Conservation (phyloP, 179 eudicot species). For the Pouteria campechiana region DNA sequence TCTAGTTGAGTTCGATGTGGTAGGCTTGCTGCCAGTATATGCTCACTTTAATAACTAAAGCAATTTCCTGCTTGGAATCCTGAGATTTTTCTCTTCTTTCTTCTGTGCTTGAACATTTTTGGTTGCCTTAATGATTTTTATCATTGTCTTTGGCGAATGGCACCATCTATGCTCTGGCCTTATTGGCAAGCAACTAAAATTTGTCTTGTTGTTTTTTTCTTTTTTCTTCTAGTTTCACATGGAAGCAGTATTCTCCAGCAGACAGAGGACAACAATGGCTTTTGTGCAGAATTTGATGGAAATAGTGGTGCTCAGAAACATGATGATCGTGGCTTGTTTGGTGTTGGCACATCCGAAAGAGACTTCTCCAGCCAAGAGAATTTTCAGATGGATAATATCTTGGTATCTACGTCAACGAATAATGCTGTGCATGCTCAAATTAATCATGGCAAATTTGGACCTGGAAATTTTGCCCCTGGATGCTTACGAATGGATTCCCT, state of each 20-base stretch:
- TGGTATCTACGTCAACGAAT: slow-evolving; percentile 2
- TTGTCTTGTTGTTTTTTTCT: background rate
- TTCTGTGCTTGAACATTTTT: too few relatives aligned
- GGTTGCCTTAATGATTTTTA: background rate
- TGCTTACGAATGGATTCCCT: slow-evolving; percentile 11
- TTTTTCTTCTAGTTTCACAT: slow-evolving; percentile 18
- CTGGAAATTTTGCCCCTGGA: slow-evolving; percentile 5
- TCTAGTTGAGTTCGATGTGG: too few relatives aligned
- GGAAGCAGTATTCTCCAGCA: slow-evolving; percentile 10
- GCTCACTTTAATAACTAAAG: background rate
- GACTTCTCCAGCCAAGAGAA: slow-evolving; percentile 8
- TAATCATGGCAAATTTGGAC: slow-evolving; percentile 6
- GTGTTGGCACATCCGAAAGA: slow-evolving; percentile 9
- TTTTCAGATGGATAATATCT: slow-evolving; percentile 8
- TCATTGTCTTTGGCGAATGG: background rate
- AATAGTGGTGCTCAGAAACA: slow-evolving; percentile 14
- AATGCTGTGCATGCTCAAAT: slow-evolving; percentile 7
- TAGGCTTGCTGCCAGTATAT: too few relatives aligned
- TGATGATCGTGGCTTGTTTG: slow-evolving; percentile 6
- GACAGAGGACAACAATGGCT: slow-evolving; percentile 9
- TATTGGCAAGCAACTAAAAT: background rate
- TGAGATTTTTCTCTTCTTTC: background rate
- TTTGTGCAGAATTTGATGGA: slow-evolving; percentile 22
- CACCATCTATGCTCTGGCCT: background rate
- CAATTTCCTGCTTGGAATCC: background rate